Evolutionary conservation across 768 basidiomycete species (phyloP).

Genomic region (Myochromella boudieri): DNA sequence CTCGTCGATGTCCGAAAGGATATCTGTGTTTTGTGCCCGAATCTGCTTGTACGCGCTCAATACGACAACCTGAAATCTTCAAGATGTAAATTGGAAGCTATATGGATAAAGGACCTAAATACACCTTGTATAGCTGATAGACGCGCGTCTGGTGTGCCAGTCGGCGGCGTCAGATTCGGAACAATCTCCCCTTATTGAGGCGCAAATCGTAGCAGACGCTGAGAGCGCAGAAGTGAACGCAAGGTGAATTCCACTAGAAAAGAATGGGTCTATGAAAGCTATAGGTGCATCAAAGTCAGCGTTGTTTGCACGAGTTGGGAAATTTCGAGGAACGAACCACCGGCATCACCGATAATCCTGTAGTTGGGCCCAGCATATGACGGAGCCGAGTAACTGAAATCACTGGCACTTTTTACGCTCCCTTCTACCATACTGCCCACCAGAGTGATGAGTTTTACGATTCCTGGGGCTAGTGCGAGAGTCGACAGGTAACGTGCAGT

Average conservation of each 20-base stretch:
- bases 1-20: slow-evolving; percentile 64
- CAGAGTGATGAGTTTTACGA: slow-evolving; percentile 39
- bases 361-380: slow-evolving; percentile 54
- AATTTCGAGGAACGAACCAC: slow-evolving; percentile 38
- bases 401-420: slow-evolving; percentile 52
- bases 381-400: slow-evolving; percentile 66
- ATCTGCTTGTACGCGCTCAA: slow-evolving; percentile 77
- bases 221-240: slow-evolving; percentile 63
- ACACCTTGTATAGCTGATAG: slow-evolving; percentile 59
- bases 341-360: slow-evolving; percentile 68
- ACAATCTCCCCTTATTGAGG: slow-evolving; percentile 50
- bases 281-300: neutral
- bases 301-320: neutral
- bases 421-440: slow-evolving; percentile 36
- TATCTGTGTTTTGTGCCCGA: slow-evolving; percentile 52
- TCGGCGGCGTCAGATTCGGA: slow-evolving; percentile 44
- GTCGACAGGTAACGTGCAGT: slow-evolving; percentile 42
- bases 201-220: slow-evolving; percentile 56
- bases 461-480: slow-evolving; percentile 47
- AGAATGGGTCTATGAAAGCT: slow-evolving; percentile 70
- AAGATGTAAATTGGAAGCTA: neutral
- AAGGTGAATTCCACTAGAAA: slow-evolving; percentile 64
- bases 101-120: neutral
- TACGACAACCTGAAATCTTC: slow-evolving; percentile 66
- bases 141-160: slow-evolving; percentile 58